Evolutionary conservation across 2,329 filamentous ascomycete genomes (phyloP), one percentile per base, ranked within the genome.

Genomic region (Tothia fuscella): DNA sequence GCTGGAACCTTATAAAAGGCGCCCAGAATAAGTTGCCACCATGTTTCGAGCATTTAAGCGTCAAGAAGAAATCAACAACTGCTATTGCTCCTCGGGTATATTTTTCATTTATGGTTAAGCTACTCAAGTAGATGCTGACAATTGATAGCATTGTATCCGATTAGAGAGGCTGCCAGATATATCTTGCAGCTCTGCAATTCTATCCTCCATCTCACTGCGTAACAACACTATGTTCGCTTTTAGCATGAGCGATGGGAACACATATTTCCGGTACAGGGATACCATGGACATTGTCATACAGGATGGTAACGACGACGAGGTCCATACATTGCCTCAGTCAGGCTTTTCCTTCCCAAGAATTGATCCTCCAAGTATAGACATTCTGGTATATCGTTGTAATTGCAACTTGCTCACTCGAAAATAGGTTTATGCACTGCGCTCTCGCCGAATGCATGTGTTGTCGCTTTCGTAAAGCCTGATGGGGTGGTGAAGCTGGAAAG

Each of bases 261-360:
- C 93, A 3, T 80, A 91, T 50, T 84, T 89, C 58, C 76, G 84
- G 43, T 82, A 93, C 53, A 74, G 86, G 9, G 69, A 73, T 36
- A 82, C 76, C 0, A 80, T 93, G 72, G 69, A 76, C 4, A 70
- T 79, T 41, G 65, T 88, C 1, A 78, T 75, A 47, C 71, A 73
- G 4, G 72, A 80, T 43, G 69, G 72, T 21, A 80, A 82, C 50
- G 61, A 75, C 6, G 72, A 76, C 32, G 76, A 68, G 34, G 75
- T 93, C 24, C 76, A 73, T 47, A 82, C 76, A 43, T 67, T 93
- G 21, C 68, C 79, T 21, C 84, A 94, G 57, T 77, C 79, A 34
- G 86, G 86, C 2, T 93, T 93, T 58, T 69, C 72, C 5, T 91
- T 82, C 54, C 60, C 72, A 3, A 69, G 78, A 13, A 72, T 78